Evolutionary conservation across 768 basidiomycete genomes (phyloP).

Genomic region (Hortiboletus flavorubellus): DNA sequence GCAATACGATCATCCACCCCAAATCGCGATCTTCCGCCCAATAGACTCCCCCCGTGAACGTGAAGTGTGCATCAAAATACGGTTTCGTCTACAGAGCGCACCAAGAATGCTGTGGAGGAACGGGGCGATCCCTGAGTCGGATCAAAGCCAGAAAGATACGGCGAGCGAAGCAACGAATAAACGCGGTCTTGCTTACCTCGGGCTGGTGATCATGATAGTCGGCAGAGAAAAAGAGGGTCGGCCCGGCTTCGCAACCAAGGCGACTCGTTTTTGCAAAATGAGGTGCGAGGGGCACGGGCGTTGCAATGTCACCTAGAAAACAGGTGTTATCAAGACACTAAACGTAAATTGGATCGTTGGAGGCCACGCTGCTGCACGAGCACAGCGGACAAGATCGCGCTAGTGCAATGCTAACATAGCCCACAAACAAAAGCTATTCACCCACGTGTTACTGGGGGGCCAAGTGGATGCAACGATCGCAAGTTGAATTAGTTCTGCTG

Average conservation of each 20-base stretch:
- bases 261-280: conserved; percentile 10
- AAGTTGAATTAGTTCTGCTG: not conserved
- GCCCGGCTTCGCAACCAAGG: conserved; percentile 4
- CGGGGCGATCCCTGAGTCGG: conserved; percentile 24
- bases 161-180: conserved; percentile 7
- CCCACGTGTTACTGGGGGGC: not conserved
- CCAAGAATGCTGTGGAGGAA: conserved; percentile 11
- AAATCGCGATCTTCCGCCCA: conserved; percentile 13
- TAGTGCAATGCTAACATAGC: not conserved
- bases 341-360: conserved; percentile 27
- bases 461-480: not conserved
- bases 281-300: conserved; percentile 10
- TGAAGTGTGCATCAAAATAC: conserved; percentile 8
- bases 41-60: conserved; percentile 9
- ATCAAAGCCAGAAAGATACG: conserved; percentile 20
- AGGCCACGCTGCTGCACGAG: conserved; percentile 15
- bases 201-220: not conserved
- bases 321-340: conserved; percentile 13
- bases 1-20: conserved; percentile 1
- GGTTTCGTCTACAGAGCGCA: conserved; percentile 4
- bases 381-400: not conserved
- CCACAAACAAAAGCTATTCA: not conserved
- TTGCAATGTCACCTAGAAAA: conserved; percentile 12
- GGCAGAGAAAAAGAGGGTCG: conserved; percentile 7
- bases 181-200: conserved; percentile 11